Percentiles rank a stretch among this genome's conserved stretches.
Evolutionary conservation across 2,329 filamentous ascomycete genomes (phyloP).

Genomic region (Hymenoscyphus infarciens): DNA sequence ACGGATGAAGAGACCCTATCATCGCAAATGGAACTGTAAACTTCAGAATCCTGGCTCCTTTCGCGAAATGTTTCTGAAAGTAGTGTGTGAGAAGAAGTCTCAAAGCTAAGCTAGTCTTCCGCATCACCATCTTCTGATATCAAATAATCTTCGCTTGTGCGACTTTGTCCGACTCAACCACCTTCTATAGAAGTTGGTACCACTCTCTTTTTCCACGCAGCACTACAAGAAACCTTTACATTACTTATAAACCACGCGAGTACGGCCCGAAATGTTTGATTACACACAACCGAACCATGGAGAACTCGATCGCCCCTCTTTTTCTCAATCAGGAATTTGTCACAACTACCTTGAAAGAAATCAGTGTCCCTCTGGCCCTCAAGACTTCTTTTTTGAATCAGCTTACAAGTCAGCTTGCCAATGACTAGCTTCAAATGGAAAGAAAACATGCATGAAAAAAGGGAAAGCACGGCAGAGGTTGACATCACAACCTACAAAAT

Average conservation of each 20-base stretch:
- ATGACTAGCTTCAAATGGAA: background rate
- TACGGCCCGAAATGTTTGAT: background rate
- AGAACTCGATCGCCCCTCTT: background rate
- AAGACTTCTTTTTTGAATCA: background rate
- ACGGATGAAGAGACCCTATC: background rate
- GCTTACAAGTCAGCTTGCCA: constrained; percentile 7
- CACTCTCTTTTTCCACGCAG: background rate
- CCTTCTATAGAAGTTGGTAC: background rate
- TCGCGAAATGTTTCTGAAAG: no score
- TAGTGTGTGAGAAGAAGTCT: no score
- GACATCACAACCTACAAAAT: background rate
- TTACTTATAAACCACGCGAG: background rate
- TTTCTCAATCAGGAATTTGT: background rate
- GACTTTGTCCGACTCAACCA: background rate
- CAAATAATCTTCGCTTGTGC: background rate
- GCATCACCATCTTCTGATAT: background rate
- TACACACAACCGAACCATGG: background rate
- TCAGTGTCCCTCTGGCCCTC: background rate
- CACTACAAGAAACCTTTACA: background rate
- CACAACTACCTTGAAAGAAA: background rate
- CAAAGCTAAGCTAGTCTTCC: no score
- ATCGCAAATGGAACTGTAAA: background rate
- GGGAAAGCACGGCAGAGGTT: background rate
- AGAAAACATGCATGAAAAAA: background rate
- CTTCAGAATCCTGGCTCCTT: background rate